Base-by-base conservation (phyloP, 768 basidiomycete genomes). In the Lactifluus rugatus region DNA sequence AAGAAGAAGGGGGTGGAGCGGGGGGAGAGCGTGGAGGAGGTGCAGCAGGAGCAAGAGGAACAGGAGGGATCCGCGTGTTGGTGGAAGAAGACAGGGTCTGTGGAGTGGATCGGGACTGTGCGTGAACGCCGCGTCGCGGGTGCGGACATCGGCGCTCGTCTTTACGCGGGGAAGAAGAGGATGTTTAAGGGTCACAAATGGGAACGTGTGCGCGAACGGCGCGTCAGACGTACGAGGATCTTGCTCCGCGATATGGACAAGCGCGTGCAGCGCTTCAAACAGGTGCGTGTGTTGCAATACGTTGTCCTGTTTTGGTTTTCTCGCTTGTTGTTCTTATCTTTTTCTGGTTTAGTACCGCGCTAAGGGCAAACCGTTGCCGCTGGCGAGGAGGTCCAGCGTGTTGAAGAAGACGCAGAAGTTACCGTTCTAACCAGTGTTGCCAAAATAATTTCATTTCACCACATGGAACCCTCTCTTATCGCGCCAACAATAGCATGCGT, bases 141-240 rank as follows among this genome's bases (percentile, higher is more conserved):
- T 72, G 78, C 51, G 75, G 83, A 58, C 66, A 76, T 65, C 21
- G 85, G 85, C 36, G 78, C 78, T 62, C 77, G 80, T 54, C 70
- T 91, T 64, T 93, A 92, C 63, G 81, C 84, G 10, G 82, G 77
- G 57, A 87, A 80, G 79, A 86, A 82, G 76, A 75, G 79, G 61
- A 92, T 92, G 89, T 92, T 93, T 81, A 93, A 92, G 76, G 89
- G 89, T n/a, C 89, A 92, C 76, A 86, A 80, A 65, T 90, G 86
- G 85, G 85, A 92, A 72, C 79, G 87, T 36, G 67, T 73, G 62
- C 75, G 74, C 63, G 75, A 73, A 56, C 74, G 75, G 66, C 74
- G 74, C 63, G 69, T 72, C 56, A 71, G 71, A 66, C 78, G 76
- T 66, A 80, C 74, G 62, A 72, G 72, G 55, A 76, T 83, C 50